Conservation (phyloP, 805 yeast genomes). For the Scheffersomyces coipomensis region DNA sequence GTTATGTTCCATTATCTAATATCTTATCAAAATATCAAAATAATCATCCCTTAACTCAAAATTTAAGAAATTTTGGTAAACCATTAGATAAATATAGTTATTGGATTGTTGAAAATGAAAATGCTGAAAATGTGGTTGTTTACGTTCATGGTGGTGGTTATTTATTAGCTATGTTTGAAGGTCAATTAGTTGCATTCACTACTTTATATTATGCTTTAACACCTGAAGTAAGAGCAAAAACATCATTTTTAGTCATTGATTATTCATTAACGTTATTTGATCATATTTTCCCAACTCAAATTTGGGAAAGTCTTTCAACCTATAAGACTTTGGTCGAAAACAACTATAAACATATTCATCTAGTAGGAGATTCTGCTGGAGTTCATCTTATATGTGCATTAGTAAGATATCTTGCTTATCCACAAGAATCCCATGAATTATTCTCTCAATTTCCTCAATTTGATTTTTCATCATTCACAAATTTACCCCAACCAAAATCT, state of each 20-base stretch:
- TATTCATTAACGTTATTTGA: slow-evolving; percentile 30
- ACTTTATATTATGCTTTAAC: slow-evolving; percentile 26
- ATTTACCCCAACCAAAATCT: slow-evolving; percentile 26
- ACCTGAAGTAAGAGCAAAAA: slow-evolving; percentile 6
- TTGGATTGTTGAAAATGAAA: slow-evolving; percentile 33
- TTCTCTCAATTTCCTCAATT: slow-evolving; percentile 19
- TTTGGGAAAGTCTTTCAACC: slow-evolving; percentile 24
- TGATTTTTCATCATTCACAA: slow-evolving; percentile 10
- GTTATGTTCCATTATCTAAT: slow-evolving; percentile 19
- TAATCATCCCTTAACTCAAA: slow-evolving; percentile 9
- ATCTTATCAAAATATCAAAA: slow-evolving; percentile 11
- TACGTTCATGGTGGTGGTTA: slow-evolving; percentile 43
- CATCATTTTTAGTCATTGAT: slow-evolving; percentile 30
- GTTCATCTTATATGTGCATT: slow-evolving; percentile 28
- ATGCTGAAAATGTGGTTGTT: slow-evolving; percentile 14
- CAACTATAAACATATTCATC: slow-evolving; percentile 24
- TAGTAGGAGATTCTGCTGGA: slow-evolving; percentile 46
- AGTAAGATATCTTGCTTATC: slow-evolving; percentile 25
- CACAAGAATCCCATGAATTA: slow-evolving; percentile 24
- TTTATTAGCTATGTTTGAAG: slow-evolving; percentile 19
- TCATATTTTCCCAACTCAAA: slow-evolving; percentile 31
- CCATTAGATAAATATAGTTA: slow-evolving; percentile 22
- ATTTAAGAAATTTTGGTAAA: slow-evolving; percentile 12
- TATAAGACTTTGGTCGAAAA: slow-evolving; percentile 20
- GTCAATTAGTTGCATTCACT: slow-evolving; percentile 27